These are phyloP conservation scores for Rhizophora mangle DNA, from an alignment of 345 rosid species.

Conservation along the genomic window DNA sequence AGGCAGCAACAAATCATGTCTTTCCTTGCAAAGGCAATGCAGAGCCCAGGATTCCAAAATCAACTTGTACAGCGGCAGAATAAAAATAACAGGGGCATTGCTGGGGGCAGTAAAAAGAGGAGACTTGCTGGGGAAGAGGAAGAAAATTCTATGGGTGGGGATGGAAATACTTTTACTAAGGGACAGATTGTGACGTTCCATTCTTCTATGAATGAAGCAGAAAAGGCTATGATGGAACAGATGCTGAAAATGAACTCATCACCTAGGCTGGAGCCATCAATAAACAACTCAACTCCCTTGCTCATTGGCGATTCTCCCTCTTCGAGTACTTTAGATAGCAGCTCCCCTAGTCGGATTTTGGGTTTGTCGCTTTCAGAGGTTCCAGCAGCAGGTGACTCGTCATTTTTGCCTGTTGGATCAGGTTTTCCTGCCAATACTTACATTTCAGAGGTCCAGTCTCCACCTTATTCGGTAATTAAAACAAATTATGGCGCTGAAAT, in stretches of 20 bases:
- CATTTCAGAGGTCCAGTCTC: slow-evolving; percentile 31
- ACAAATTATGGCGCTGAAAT: slow-evolving; percentile 14
- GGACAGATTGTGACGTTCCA: slow-evolving; percentile 31
- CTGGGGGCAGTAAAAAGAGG: slow-evolving; percentile 26
- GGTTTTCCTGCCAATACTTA: slow-evolving; percentile 26
- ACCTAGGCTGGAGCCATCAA: slow-evolving; percentile 21
- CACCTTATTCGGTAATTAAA: slow-evolving; percentile 18
- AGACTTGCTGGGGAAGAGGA: slow-evolving; percentile 27
- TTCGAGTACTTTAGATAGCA: slow-evolving; percentile 9
- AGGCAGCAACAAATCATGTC: slow-evolving; percentile 97
- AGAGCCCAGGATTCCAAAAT: slow-evolving; percentile 85
- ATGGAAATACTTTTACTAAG: not conserved
- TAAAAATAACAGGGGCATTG: slow-evolving; percentile 59
- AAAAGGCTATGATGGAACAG: slow-evolving; percentile 30
- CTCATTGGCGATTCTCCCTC: slow-evolving; percentile 14
- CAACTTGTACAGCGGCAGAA: slow-evolving; percentile 95
- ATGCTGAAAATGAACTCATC: slow-evolving; percentile 28
- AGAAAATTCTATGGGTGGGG: slow-evolving; percentile 11
- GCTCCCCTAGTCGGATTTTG: slow-evolving; percentile 10
- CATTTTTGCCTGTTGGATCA: slow-evolving; percentile 23
- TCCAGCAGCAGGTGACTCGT: slow-evolving; percentile 6
- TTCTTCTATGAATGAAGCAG: slow-evolving; percentile 34
- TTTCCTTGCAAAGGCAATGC: slow-evolving; percentile 91
- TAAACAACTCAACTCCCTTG: slow-evolving; percentile 20
- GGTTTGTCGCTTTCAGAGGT: slow-evolving; percentile 22